Evolutionary conservation across 805 yeast species (phyloP).

Genomic region (Ascoidea tarda): DNA sequence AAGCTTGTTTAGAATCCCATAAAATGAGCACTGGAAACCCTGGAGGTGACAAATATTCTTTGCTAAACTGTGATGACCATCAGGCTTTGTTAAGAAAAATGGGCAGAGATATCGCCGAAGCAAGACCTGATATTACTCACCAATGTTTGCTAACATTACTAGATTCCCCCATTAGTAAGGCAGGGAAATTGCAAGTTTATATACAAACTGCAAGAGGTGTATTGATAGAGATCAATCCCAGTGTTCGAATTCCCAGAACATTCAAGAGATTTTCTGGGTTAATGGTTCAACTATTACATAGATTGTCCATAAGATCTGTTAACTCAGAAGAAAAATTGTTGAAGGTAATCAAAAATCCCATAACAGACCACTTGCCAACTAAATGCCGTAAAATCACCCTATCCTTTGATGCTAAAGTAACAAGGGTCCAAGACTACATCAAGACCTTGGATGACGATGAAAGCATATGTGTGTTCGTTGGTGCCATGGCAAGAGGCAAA

Average conservation of each 20-base stretch:
- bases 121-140: slow-evolving; percentile 98
- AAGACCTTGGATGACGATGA: slow-evolving; percentile 69
- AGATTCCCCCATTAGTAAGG: slow-evolving; percentile 97
- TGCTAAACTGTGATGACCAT: slow-evolving; percentile 95
- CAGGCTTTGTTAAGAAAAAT: slow-evolving; percentile 89
- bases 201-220: slow-evolving; percentile 94
- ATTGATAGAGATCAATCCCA: slow-evolving; percentile 88
- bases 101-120: slow-evolving; percentile 96
- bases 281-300: slow-evolving; percentile 93
- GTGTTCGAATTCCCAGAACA: slow-evolving; percentile 95
- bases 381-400: slow-evolving; percentile 90
- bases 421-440: slow-evolving; percentile 81
- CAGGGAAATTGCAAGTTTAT: slow-evolving; percentile 92
- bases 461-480: slow-evolving; percentile 94
- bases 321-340: slow-evolving; percentile 89
- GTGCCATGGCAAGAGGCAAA: slow-evolving; percentile 98
- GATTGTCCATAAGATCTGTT: slow-evolving; percentile 84
- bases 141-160: slow-evolving; percentile 88
- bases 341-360: slow-evolving; percentile 92
- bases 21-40: slow-evolving; percentile 70
- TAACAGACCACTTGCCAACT: slow-evolving; percentile 91
- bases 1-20: slow-evolving; percentile 92
- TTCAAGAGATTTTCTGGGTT: slow-evolving; percentile 95
- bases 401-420: slow-evolving; percentile 82
- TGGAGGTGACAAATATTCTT: slow-evolving; percentile 82